Percentiles rank a stretch among this genome's conserved stretches.
phyloP scores from a whole-genome alignment of 768 basidiomycete genomes.

The Boletellus ananiceps region DNA sequence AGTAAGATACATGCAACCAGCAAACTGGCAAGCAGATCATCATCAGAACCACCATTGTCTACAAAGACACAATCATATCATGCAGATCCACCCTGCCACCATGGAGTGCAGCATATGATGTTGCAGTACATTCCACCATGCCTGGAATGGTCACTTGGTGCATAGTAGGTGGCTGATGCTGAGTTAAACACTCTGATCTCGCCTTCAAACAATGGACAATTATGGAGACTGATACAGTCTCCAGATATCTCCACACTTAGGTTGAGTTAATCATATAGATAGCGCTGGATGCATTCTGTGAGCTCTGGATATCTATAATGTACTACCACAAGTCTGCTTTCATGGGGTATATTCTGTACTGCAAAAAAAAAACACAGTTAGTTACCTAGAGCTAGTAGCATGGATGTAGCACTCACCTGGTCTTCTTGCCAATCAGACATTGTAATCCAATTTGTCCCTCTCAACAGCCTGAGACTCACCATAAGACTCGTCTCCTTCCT shows the following conservation, averaged over 20 bases:
- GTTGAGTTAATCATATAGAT: background rate
- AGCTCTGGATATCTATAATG: too few relatives aligned
- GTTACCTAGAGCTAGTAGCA: too few relatives aligned
- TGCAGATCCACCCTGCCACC: slow-evolving; percentile 13
- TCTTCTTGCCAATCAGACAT: too few relatives aligned
- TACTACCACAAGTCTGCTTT: too few relatives aligned
- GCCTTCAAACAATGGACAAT: too few relatives aligned
- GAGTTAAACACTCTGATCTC: slow-evolving; percentile 5
- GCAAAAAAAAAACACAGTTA: background rate
- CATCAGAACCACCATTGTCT: background rate
- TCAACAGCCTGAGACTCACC: too few relatives aligned
- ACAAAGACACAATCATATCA: slow-evolving; percentile 24
- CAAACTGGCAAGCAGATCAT: slow-evolving; percentile 9
- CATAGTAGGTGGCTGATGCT: slow-evolving; percentile 20
- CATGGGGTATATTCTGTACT: too few relatives aligned
- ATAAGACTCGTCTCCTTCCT: too few relatives aligned
- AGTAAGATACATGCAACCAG: slow-evolving; percentile 1
- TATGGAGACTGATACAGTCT: background rate
- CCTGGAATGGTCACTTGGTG: slow-evolving; percentile 26
- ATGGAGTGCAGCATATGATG: slow-evolving; percentile 17
- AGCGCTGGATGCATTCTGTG: too few relatives aligned
- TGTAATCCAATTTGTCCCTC: too few relatives aligned
- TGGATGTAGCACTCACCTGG: too few relatives aligned
- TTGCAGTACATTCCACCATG: slow-evolving; percentile 17
- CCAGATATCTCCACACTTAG: slow-evolving; percentile 3